Percentiles rank a stretch among this genome's conserved stretches.
Conservation (phyloP, 371 early-diverging fungal species). For the Mucor lusitanicus region DNA sequence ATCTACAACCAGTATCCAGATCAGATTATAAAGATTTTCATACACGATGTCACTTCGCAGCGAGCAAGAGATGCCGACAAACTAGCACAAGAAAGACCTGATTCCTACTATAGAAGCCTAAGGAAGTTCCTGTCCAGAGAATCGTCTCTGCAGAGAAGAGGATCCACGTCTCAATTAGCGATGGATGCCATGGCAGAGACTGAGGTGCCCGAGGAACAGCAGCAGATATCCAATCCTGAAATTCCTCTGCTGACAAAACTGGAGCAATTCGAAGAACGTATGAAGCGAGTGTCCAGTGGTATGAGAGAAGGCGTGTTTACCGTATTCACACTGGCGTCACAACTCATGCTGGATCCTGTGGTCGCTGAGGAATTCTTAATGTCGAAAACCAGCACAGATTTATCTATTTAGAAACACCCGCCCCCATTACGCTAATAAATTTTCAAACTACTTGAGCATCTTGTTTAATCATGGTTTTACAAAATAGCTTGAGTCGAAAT, state of each 20-base stretch:
- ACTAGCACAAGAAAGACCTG: slow-evolving; percentile 18
- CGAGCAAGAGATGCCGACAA: slow-evolving; percentile 40
- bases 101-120: slow-evolving; percentile 30
- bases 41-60: slow-evolving; percentile 62
- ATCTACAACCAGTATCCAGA: slow-evolving; percentile 51
- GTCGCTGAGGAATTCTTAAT: slow-evolving; percentile 27
- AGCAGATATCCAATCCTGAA: slow-evolving; percentile 31
- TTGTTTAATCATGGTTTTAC: slow-evolving; percentile 47
- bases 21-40: slow-evolving; percentile 66
- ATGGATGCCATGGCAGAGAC: slow-evolving; percentile 46
- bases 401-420: background rate
- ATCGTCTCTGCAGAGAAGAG: slow-evolving; percentile 5
- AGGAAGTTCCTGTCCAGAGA: slow-evolving; percentile 35
- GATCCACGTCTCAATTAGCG: slow-evolving; percentile 24
- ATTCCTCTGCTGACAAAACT: slow-evolving; percentile 36
- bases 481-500: slow-evolving; percentile 81
- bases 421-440: background rate
- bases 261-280: slow-evolving; percentile 42
- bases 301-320: slow-evolving; percentile 42
- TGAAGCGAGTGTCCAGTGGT: slow-evolving; percentile 27
- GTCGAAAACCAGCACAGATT: slow-evolving; percentile 11
- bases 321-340: slow-evolving; percentile 35
- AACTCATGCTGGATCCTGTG: slow-evolving; percentile 34
- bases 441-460: background rate
- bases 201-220: slow-evolving; percentile 39